These are phyloP conservation scores for Trichophyton equinum DNA, from an alignment of 2,329 filamentous ascomycete species.

Conservation along the genomic window DNA sequence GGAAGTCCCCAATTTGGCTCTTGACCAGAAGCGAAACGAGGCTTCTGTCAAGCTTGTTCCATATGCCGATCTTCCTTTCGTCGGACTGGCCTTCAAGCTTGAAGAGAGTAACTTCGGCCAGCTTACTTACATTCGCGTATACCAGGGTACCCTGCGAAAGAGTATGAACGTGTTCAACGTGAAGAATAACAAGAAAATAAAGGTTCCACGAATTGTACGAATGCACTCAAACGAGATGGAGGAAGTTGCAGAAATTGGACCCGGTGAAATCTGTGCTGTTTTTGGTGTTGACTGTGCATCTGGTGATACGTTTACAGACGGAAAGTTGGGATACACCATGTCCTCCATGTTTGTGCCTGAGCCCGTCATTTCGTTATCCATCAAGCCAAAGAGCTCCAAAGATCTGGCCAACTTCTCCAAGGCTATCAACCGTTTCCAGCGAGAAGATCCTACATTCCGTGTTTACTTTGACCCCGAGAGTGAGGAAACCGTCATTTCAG, in stretches of 20 bases:
- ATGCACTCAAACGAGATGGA: slow-evolving; percentile 99
- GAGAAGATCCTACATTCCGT: slow-evolving; percentile 94
- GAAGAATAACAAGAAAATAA: slow-evolving; percentile 86
- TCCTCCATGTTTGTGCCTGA: slow-evolving; percentile 95
- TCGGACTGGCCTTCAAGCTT: slow-evolving; percentile 93
- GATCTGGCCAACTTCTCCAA: slow-evolving; percentile 93
- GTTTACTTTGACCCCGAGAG: slow-evolving; percentile 85
- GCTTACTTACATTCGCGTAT: slow-evolving; percentile 95
- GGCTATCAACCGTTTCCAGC: slow-evolving; percentile 96
- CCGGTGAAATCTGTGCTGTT: slow-evolving; percentile 95
- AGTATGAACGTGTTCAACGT: slow-evolving; percentile 87
- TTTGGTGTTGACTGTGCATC: slow-evolving; percentile 97
- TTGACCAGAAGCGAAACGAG: slow-evolving; percentile 71
- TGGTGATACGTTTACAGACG: slow-evolving; percentile 96
- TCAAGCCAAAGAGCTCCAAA: slow-evolving; percentile 87
- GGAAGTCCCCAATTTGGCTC: slow-evolving; percentile 76
- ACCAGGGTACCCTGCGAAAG: slow-evolving; percentile 84
- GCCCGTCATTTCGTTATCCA: slow-evolving; percentile 93
- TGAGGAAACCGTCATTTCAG: slow-evolving; percentile 93
- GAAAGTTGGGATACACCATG: slow-evolving; percentile 85
- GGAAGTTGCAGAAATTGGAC: slow-evolving; percentile 80
- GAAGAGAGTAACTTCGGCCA: slow-evolving; percentile 98
- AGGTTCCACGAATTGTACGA: slow-evolving; percentile 90
- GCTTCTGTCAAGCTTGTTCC: slow-evolving; percentile 65
- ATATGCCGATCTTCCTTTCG: slow-evolving; percentile 75